Conservation (phyloP, 108 stramenopile species). For the Nannochloropsis gaditana region DNA sequence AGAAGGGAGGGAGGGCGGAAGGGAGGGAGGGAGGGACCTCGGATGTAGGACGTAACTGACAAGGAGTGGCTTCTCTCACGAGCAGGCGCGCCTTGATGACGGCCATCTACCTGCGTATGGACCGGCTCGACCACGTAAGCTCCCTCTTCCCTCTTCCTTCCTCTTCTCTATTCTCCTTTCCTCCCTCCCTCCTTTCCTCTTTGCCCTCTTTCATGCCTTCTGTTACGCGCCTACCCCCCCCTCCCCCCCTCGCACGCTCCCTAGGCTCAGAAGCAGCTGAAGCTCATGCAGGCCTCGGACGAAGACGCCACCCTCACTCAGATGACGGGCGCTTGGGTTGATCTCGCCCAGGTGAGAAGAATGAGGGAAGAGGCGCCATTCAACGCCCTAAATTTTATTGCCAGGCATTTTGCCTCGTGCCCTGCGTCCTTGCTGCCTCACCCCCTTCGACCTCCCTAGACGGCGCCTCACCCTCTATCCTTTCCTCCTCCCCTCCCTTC, state of each 20-base stretch:
- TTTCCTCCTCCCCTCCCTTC: background rate
- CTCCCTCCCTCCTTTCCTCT: background rate
- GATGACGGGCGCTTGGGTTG: slow-evolving; percentile 71
- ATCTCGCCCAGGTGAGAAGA: slow-evolving; percentile 55
- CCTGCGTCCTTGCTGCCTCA: background rate
- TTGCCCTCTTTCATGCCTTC: background rate
- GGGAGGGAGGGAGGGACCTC: background rate
- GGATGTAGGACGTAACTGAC: background rate
- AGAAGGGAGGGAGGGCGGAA: background rate
- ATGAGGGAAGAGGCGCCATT: background rate
- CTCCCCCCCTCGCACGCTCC: background rate
- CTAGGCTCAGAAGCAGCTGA: slow-evolving; percentile 51
- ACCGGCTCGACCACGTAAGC: slow-evolving; percentile 68
- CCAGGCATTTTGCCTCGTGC: background rate
- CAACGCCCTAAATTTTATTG: background rate
- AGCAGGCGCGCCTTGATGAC: slow-evolving; percentile 59
- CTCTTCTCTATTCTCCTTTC: slow-evolving; percentile 38
- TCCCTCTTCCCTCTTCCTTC: slow-evolving; percentile 59
- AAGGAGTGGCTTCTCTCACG: background rate
- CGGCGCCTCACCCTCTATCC: background rate
- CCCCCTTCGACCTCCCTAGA: background rate
- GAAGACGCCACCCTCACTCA: slow-evolving; percentile 93
- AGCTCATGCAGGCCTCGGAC: slow-evolving; percentile 66
- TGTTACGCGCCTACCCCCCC: background rate
- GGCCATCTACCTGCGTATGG: slow-evolving; percentile 86